Percentiles rank a stretch among this genome's conserved stretches.
Evolutionary conservation across 257 asterid species (phyloP).

Genomic region (Solanum paucissectum): DNA sequence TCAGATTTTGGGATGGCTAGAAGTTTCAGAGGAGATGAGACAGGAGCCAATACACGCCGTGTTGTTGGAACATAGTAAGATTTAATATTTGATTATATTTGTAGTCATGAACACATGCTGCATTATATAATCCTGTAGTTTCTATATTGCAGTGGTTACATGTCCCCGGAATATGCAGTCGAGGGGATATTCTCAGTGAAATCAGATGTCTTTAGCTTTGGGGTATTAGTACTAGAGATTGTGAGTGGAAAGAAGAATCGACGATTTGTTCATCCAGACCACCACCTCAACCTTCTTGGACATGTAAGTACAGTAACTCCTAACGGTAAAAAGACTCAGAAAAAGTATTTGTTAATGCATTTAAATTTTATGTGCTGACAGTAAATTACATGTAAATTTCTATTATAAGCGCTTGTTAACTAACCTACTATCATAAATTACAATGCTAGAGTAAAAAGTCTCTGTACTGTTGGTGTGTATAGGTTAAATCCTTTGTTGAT

Average conservation of each 20-base stretch:
- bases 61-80: slow-evolving; percentile 49
- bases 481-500: neutral
- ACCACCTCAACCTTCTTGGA: slow-evolving; percentile 17
- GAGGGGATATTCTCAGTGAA: slow-evolving; percentile 19
- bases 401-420: neutral
- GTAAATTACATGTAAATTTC: neutral
- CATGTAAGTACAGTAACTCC: slow-evolving; percentile 7
- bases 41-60: slow-evolving; percentile 27
- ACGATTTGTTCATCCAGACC: slow-evolving; percentile 13
- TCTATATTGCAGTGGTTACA: neutral
- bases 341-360: neutral
- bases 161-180: slow-evolving; percentile 21
- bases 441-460: neutral
- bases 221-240: slow-evolving; percentile 20
- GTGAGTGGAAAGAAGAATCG: slow-evolving; percentile 19
- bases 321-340: neutral
- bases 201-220: slow-evolving; percentile 27
- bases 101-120: neutral
- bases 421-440: neutral
- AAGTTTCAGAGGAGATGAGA: slow-evolving; percentile 29
- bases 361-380: neutral
- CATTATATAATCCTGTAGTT: neutral
- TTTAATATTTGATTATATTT: neutral
- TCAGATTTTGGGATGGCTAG: slow-evolving; percentile 49
- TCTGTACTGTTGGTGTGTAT: neutral